Percentiles rank a stretch among this genome's conserved stretches.
Evolutionary conservation across 805 yeast species (phyloP).

Genomic region (Sugiyamaella boreocaroliniensis): DNA sequence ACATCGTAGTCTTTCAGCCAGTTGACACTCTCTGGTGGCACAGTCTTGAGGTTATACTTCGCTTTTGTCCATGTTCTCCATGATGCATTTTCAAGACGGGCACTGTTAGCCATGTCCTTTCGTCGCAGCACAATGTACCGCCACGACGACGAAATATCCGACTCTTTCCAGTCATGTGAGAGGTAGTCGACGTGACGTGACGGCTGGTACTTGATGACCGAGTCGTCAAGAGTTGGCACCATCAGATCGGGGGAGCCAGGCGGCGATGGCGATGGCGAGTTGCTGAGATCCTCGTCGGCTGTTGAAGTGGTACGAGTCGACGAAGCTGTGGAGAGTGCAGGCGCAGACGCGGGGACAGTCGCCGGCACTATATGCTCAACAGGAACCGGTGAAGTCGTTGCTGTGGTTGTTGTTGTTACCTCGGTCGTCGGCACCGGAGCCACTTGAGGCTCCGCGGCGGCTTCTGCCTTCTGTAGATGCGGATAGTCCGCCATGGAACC

Average conservation of each 20-base stretch:
- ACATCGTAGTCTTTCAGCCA: conserved; percentile 98
- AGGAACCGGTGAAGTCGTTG: neutral
- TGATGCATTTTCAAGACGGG: conserved; percentile 72
- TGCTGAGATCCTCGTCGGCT: conserved; percentile 12
- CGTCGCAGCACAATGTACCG: conserved; percentile 78
- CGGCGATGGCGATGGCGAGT: conserved; percentile 13
- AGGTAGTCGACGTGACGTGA: conserved; percentile 89
- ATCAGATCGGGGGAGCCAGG: conserved; percentile 22
- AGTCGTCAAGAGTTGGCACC: conserved; percentile 51
- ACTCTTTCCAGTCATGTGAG: conserved; percentile 92
- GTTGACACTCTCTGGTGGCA: conserved; percentile 84
- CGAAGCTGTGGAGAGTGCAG: neutral
- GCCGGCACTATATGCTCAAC: neutral
- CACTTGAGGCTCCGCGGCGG: neutral
- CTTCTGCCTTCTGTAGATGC: conserved; percentile 12
- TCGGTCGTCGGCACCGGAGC: neutral
- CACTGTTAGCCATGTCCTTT: conserved; percentile 77
- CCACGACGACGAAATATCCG: conserved; percentile 93
- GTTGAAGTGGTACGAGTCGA: neutral
- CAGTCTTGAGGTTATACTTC: conserved; percentile 57
- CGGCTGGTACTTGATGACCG: conserved; percentile 72
- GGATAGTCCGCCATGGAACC: conserved; percentile 22
- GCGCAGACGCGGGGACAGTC: conserved; percentile 1
- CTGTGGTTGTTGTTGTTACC: neutral
- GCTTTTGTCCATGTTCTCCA: conserved; percentile 97